Conservation (phyloP, 768 basidiomycete species). For the Lactifluus pinguis region DNA sequence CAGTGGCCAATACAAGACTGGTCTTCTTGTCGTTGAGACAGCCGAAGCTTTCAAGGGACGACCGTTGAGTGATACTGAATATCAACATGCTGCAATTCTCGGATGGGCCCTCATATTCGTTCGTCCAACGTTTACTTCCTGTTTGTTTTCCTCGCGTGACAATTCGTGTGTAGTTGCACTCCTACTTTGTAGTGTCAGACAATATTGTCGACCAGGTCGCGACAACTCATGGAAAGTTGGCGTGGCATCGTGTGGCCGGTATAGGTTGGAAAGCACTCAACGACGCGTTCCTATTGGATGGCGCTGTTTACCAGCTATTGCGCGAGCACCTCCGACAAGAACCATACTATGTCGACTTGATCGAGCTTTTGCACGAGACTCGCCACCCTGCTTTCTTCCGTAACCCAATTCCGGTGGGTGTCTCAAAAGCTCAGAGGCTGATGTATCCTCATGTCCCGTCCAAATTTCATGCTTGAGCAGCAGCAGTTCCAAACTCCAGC, state of each 20-base stretch:
- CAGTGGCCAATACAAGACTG: constrained; percentile 90
- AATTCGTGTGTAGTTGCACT: constrained; percentile 64
- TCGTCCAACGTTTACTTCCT: constrained; percentile 26
- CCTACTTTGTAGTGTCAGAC: constrained; percentile 91
- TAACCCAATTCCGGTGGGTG: constrained; percentile 6
- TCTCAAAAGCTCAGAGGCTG: not conserved
- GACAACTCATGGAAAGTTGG: constrained; percentile 86
- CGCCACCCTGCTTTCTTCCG: constrained; percentile 21
- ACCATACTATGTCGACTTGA: constrained; percentile 75
- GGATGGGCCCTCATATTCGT: constrained; percentile 97
- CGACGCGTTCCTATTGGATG: constrained; percentile 93
- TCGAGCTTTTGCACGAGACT: constrained; percentile 88
- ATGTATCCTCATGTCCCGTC: not conserved
- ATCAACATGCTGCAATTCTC: constrained; percentile 76
- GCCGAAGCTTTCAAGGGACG: constrained; percentile 78
- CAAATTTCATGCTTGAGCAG: not conserved
- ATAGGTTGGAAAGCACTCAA: constrained; percentile 88
- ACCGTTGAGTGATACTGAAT: constrained; percentile 68
- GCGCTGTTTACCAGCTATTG: constrained; percentile 83
- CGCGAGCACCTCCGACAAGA: constrained; percentile 77
- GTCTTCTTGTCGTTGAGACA: constrained; percentile 89
- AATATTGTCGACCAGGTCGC: constrained; percentile 95
- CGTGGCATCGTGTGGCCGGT: constrained; percentile 72
- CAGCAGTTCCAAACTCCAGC: constrained; percentile 65
- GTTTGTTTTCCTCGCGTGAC: not conserved